These are phyloP conservation scores for Microsporum ferrugineum DNA, from an alignment of 2,329 filamentous ascomycete species.

Conservation along the genomic window DNA sequence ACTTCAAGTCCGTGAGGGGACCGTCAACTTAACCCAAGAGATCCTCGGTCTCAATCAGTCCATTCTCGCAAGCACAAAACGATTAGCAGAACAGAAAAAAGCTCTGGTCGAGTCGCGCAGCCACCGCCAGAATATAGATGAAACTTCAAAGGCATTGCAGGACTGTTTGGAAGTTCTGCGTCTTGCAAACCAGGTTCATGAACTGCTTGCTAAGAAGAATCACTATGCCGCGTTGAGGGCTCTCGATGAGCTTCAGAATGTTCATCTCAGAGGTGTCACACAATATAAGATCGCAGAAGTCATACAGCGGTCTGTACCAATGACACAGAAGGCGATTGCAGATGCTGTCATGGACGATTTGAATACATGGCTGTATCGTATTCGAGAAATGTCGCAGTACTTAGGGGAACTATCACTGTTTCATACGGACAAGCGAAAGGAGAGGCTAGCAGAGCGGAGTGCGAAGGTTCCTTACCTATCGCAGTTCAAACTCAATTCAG, in stretches of 20 bases:
- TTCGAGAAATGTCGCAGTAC: conserved; percentile 91
- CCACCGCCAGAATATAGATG: conserved; percentile 89
- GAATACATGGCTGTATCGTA: conserved; percentile 91
- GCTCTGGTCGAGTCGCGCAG: conserved; percentile 83
- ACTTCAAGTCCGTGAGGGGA: conserved; percentile 83
- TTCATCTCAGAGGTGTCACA: conserved; percentile 86
- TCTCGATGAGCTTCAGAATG: conserved; percentile 89
- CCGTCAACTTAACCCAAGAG: conserved; percentile 75
- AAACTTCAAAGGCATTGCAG: conserved; percentile 75
- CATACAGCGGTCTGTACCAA: conserved; percentile 90
- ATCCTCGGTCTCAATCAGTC: conserved; percentile 88
- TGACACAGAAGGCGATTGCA: conserved; percentile 83
- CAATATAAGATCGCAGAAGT: conserved; percentile 91
- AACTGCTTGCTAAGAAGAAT: conserved; percentile 80
- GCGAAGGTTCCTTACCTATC: conserved; percentile 63
- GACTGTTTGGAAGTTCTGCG: conserved; percentile 87
- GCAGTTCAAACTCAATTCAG: conserved; percentile 86
- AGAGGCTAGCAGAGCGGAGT: conserved; percentile 69
- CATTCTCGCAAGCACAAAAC: conserved; percentile 89
- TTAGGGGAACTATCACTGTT: conserved; percentile 94
- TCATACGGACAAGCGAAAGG: conserved; percentile 78
- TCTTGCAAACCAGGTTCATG: conserved; percentile 87
- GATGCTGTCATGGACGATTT: conserved; percentile 95
- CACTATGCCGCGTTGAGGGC: conserved; percentile 92
- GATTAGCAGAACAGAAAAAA: conserved; percentile 87